Percentiles rank a stretch among this genome's conserved stretches.
Conservation (phyloP, 352 stramenopile genomes). For the Globisporangium iwayamae region DNA sequence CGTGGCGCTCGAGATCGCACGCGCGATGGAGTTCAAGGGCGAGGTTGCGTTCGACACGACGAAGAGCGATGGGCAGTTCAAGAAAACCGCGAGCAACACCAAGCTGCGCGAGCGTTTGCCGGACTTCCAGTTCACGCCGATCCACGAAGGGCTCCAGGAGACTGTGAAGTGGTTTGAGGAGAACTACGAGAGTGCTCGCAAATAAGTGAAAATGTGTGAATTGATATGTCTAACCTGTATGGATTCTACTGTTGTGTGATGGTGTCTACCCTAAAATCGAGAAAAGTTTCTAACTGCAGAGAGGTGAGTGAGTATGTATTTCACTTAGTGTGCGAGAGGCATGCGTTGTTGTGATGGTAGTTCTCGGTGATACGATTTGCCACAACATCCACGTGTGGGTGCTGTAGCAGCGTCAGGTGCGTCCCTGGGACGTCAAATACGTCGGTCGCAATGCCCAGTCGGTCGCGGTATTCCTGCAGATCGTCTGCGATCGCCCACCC, state of each 20-base stretch:
- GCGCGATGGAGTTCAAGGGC: constrained; percentile 76
- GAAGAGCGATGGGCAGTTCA: constrained; percentile 98
- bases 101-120: constrained; percentile 90
- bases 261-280: no score
- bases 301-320: no score
- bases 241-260: no score
- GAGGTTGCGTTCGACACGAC: constrained; percentile 89
- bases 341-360: background rate
- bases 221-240: no score
- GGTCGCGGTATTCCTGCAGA: background rate
- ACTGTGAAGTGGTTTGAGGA: background rate
- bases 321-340: no score
- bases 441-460: constrained; percentile 1
- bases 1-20: constrained; percentile 82
- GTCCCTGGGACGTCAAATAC: background rate
- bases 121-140: constrained; percentile 93
- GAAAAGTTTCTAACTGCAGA: no score
- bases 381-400: background rate
- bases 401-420: constrained; percentile 1
- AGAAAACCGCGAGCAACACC: constrained; percentile 97
- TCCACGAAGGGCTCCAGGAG: constrained; percentile 56
- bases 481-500: background rate
- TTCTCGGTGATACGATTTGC: background rate
- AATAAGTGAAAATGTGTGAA: background rate
- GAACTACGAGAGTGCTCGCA: background rate